Evolutionary conservation across 768 basidiomycete species (phyloP).

Genomic region (Kwoniella heveanensis): DNA sequence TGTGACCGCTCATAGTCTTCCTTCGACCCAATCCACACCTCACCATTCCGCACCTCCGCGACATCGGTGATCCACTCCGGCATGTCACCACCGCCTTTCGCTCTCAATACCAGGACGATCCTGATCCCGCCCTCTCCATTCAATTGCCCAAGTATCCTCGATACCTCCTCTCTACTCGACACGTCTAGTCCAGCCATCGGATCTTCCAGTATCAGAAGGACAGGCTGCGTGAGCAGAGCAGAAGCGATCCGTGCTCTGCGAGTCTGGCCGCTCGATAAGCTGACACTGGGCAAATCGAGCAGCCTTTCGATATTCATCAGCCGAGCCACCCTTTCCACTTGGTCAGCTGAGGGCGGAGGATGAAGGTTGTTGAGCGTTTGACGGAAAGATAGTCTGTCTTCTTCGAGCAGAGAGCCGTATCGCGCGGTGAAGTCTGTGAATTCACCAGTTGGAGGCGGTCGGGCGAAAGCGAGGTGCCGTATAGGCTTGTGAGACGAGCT

Average conservation of each 20-base stretch:
- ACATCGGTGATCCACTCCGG: conserved; percentile 55
- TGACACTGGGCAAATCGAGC: conserved; percentile 80
- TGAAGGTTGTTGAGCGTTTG: conserved; percentile 61
- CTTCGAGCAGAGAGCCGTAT: conserved; percentile 84
- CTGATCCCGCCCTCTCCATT: conserved; percentile 35
- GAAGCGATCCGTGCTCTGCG: conserved; percentile 79
- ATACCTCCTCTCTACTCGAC: conserved; percentile 43
- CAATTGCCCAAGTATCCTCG: conserved; percentile 43
- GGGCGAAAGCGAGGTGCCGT: conserved; percentile 57
- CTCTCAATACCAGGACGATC: conserved; percentile 50
- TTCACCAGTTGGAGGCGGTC: conserved; percentile 59
- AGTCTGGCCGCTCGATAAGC: conserved; percentile 89
- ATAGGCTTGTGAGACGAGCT: conserved; percentile 69
- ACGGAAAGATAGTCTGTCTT: conserved; percentile 74
- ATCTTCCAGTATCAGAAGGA: conserved; percentile 84
- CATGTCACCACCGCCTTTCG: conserved; percentile 43
- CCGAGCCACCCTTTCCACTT: conserved; percentile 63
- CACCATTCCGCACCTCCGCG: conserved; percentile 50
- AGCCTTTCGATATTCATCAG: conserved; percentile 65
- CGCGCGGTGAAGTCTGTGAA: conserved; percentile 93
- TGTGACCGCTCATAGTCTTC: conserved; percentile 49
- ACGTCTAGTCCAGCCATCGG: conserved; percentile 61
- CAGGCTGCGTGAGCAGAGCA: conserved; percentile 70
- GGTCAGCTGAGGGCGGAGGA: conserved; percentile 27
- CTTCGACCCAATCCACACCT: conserved; percentile 63